Evolutionary conservation across 352 stramenopile genomes (phyloP).

Genomic region (Aphanomyces invadans): DNA sequence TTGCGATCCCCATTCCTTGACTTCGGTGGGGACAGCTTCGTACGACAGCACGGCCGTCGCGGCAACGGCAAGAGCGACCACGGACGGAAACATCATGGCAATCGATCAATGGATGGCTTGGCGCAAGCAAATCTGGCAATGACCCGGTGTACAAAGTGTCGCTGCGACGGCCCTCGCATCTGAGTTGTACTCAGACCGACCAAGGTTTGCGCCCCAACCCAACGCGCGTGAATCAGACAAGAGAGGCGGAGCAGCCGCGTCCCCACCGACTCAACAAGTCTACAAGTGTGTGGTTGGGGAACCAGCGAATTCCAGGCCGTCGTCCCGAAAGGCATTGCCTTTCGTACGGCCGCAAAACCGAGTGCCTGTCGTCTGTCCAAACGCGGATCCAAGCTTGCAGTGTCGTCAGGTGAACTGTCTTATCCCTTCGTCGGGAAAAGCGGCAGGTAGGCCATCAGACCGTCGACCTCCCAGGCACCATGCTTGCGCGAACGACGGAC

Average conservation of each 20-base stretch:
- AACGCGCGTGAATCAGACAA: not conserved
- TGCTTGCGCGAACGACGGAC: no score
- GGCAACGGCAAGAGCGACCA: not conserved
- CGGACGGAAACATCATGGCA: not conserved
- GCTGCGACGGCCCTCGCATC: not conserved
- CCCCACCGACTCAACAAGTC: no score
- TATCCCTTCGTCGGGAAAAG: no score
- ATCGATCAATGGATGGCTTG: not conserved
- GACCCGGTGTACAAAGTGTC: not conserved
- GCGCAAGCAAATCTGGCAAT: not conserved
- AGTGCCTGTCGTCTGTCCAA: no score
- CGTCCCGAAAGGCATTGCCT: no score
- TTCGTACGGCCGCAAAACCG: no score
- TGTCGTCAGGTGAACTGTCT: no score
- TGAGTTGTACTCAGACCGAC: not conserved
- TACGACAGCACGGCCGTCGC: not conserved
- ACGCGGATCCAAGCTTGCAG: no score
- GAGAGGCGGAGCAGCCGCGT: not conserved
- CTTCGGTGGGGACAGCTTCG: not conserved
- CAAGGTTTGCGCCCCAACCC: not conserved
- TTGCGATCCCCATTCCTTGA: slow-evolving; percentile 7
- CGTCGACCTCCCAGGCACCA: no score
- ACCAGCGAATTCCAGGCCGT: no score
- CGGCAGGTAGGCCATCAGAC: no score
- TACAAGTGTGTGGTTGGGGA: no score